Evolutionary conservation across 768 basidiomycete species (phyloP).

Genomic region (Calvatia gigantea): DNA sequence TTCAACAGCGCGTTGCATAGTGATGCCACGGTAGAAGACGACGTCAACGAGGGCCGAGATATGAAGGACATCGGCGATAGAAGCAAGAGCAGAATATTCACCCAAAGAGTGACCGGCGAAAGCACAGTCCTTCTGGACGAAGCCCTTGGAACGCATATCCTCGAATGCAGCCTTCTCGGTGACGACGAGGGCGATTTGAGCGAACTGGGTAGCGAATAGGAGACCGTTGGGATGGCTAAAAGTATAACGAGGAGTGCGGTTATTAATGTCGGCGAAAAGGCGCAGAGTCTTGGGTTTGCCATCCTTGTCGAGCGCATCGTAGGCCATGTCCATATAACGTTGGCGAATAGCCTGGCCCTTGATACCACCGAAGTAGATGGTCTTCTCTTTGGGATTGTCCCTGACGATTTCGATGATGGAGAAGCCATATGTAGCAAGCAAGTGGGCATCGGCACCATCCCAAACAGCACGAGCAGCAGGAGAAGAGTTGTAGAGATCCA

Average conservation of each 20-base stretch:
- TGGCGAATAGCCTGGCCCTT: slow-evolving; percentile 98
- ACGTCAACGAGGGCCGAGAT: slow-evolving; percentile 96
- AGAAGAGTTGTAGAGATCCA: slow-evolving; percentile 93
- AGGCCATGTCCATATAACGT: slow-evolving; percentile 99
- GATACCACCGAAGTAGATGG: slow-evolving; percentile 98
- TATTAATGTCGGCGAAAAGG: slow-evolving; percentile 92
- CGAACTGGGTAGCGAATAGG: slow-evolving; percentile 97
- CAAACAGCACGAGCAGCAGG: slow-evolving; percentile 95
- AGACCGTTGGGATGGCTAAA: slow-evolving; percentile 96
- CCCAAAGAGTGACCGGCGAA: slow-evolving; percentile 99
- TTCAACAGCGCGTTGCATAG: slow-evolving; percentile 99
- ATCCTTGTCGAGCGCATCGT: slow-evolving; percentile 95
- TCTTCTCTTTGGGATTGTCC: slow-evolving; percentile 97
- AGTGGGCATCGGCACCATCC: slow-evolving; percentile 93
- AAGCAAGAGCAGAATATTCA: slow-evolving; percentile 97
- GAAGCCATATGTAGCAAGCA: slow-evolving; percentile 95
- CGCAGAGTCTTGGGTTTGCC: slow-evolving; percentile 95
- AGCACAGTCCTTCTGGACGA: slow-evolving; percentile 87
- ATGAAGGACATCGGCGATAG: slow-evolving; percentile 94
- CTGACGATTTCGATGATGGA: slow-evolving; percentile 99
- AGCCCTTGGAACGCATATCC: slow-evolving; percentile 95
- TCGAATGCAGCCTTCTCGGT: slow-evolving; percentile 99
- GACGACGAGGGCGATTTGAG: slow-evolving; percentile 96
- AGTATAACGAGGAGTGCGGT: slow-evolving; percentile 94
- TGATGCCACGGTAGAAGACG: slow-evolving; percentile 99